These are phyloP conservation scores for Lanmaoa pseudosensibilis DNA, from an alignment of 768 basidiomycete species.

Conservation along the genomic window DNA sequence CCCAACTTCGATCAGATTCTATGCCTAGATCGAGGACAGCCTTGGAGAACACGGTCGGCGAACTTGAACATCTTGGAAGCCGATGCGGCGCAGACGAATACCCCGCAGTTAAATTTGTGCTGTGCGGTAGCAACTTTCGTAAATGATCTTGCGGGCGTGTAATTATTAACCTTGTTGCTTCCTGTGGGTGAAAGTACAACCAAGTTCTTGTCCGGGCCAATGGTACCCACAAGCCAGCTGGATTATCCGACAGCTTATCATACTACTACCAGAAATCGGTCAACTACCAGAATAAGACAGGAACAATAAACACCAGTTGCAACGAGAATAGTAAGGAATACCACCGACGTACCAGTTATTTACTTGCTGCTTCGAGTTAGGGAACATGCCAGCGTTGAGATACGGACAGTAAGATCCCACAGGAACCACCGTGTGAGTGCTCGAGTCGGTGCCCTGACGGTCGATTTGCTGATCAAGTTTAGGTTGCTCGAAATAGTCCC, in stretches of 20 bases:
- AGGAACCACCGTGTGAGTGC: neutral
- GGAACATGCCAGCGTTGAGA: neutral
- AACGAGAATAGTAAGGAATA: neutral
- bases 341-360: neutral
- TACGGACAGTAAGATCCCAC: neutral
- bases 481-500: neutral
- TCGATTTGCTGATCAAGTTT: neutral
- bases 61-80: neutral
- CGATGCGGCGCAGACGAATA: neutral
- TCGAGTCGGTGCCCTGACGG: neutral
- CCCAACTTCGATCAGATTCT: neutral
- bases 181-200: neutral
- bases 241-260: neutral
- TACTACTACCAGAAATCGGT: neutral
- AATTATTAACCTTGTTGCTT: neutral
- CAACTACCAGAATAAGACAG: neutral
- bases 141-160: neutral
- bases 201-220: neutral
- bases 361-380: neutral
- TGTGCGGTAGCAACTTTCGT: neutral
- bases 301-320: neutral
- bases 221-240: neutral
- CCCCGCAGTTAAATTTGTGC: conserved; percentile 4
- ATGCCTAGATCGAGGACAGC: neutral
- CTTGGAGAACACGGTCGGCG: neutral